Base-by-base conservation (phyloP, 345 rosid species). In the Anacardium occidentale region DNA sequence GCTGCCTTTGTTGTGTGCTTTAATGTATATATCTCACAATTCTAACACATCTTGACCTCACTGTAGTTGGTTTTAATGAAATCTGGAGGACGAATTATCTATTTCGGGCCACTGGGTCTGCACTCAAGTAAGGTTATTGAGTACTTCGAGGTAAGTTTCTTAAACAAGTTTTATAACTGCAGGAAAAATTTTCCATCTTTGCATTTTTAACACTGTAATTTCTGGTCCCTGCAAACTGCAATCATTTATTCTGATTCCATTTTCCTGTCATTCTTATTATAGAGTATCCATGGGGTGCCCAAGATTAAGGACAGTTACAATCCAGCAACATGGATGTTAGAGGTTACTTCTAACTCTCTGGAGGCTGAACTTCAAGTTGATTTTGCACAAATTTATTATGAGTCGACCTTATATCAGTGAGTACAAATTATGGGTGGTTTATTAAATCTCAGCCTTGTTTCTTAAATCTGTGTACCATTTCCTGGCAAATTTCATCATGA, bases 291-390 rank as follows among this genome's bases (percentile, higher is more conserved):
- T 10, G 85, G 87, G 59, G 78, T 79, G 32, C 75, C 83, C 1
- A 76, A 79, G 51, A 73, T 85, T 57, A 78, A 75, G 72, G 77
- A 71, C 12, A 82, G 81, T 52, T 72, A 74, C 64, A 87, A 83
- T 74, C 91, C 89, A 21, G 82, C 87, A 13, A 83, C 91, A 25
- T 87, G 86, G 89, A 72, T 85, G 82, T 74, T 85, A 14, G 83
- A 87, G 55, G 75, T 85, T 76, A 78, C 84, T 52, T 79, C 76
- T 37, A 69, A 64, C 42, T 76, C 88, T 21, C 21, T 69, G 29
- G 87, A 85, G 57, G 74, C 75, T 22, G 75, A 73, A 58, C 79
- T 83, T 64, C 79, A 87, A 25, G 62, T 83, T 66, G 83, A 87
- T 68, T 85, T 79, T 14, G 66, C 75, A 29, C 40, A 60, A 24